Base-by-base conservation (phyloP, 1,284 basidiomycete species). In the Rhizoctonia solani region DNA sequence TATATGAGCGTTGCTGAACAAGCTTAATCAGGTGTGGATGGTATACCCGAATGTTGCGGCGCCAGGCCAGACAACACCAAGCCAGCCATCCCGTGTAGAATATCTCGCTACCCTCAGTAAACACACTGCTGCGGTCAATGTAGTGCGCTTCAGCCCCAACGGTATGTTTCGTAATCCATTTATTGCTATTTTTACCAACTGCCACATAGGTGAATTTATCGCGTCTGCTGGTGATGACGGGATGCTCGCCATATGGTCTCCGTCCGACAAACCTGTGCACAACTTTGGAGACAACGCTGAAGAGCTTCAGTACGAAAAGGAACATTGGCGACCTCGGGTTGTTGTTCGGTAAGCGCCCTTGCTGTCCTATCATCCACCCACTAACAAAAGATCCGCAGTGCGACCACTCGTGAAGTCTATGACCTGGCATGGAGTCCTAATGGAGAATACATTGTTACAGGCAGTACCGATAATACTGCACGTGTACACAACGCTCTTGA, bases 361-460 rank as follows among this genome's bases (percentile, higher is more conserved):
- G n/a, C 9, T 13, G n/a, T 11, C 27, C 46, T 13, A 37, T 58
- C 68, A 8, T 21, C 27, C 65, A 44, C 53, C 66, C 14, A 39
- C 50, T 25, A 46, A 46, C 44, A n/a, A n/a, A 46, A 6, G 19
- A 14, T 46, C 44, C 55, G 34, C 4, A 90, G 89, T 56, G 89
- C 87, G 73, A 93, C 92, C 0, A 88, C 87, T 13, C 93, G 94
- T 84, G 95, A 98, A 77, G 93, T 99, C 11, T 98, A 99, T 76
- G 96, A 99, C 76, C 81, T 99, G 50, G 93, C 95, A 0, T 99
- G 96, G 96, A 95, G 93, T 71, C 97, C 97, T 0, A 89, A 91
- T 25, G 94, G 95, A 52, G 92, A 96, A 72, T 95, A 92, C 71
- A 85, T 99, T 68, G 86, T 98, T 56, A 90, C 94, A 13, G 96